A percentile compares a stretch with the other conserved stretches of the same genome.
phyloP scores from a whole-genome alignment of 345 rosid species.

The Cardiospermum halicacabum region DNA sequence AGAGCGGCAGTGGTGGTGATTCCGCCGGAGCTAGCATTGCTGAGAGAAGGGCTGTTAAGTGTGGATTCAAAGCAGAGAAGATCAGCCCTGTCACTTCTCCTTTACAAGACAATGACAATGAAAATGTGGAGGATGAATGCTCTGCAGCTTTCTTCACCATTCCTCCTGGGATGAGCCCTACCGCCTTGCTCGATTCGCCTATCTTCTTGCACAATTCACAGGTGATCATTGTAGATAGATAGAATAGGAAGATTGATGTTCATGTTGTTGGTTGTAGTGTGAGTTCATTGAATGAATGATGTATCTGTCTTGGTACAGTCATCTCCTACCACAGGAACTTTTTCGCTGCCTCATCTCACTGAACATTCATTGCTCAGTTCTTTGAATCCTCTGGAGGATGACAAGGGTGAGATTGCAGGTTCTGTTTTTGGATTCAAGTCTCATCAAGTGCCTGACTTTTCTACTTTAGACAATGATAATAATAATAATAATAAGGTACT shows the following conservation, averaged over 20 bases:
- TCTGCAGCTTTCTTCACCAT: conserved; percentile 38
- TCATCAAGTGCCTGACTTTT: conserved; percentile 17
- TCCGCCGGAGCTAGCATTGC: conserved; percentile 39
- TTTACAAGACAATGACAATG: not conserved
- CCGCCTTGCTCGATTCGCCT: conserved; percentile 59
- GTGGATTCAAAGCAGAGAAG: conserved; percentile 47
- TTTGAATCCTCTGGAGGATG: conserved; percentile 15
- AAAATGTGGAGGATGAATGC: not conserved
- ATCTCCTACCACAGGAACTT: conserved; percentile 57
- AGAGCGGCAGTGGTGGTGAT: not conserved
- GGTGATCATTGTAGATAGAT: conserved; percentile 17
- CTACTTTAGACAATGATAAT: conserved; percentile 20
- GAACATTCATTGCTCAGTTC: conserved; percentile 23
- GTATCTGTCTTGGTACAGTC: conserved; percentile 22
- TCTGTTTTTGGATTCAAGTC: conserved; percentile 27
- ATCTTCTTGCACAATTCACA: conserved; percentile 48
- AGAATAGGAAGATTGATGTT: not conserved
- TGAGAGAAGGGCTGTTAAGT: conserved; percentile 57
- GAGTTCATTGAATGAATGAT: not conserved
- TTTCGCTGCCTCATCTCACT: conserved; percentile 21
- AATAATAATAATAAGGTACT: conserved; percentile 49
- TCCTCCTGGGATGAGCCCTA: conserved; percentile 60
- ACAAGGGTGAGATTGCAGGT: conserved; percentile 8
- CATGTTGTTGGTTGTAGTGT: not conserved
- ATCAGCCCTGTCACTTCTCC: conserved; percentile 37